Evolutionary conservation across 371 early-diverging fungal species (phyloP).

Genomic region (Mortierella sp.): DNA sequence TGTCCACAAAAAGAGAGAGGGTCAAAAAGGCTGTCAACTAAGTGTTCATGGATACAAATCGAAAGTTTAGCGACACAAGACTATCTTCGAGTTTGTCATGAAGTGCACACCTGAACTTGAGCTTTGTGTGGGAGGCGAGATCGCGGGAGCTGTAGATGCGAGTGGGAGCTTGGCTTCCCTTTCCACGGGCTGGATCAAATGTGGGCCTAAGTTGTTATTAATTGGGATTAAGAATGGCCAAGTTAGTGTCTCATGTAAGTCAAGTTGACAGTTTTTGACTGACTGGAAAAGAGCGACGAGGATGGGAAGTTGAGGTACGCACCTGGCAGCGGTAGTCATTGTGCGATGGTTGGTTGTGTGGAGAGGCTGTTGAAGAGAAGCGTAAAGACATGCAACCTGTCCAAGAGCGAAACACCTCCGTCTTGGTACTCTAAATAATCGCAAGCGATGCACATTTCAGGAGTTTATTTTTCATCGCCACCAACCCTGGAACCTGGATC

Average conservation of each 20-base stretch:
- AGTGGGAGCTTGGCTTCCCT: constrained; percentile 82
- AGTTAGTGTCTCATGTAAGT: no score
- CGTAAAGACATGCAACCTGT: not conserved
- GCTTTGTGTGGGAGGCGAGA: constrained; percentile 88
- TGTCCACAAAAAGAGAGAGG: not conserved
- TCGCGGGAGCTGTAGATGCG: constrained; percentile 83
- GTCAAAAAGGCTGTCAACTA: not conserved
- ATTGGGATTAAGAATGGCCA: not conserved
- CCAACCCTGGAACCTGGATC: not conserved
- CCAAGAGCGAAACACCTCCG: not conserved
- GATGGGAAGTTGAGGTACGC: not conserved
- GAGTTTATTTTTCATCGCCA: not conserved
- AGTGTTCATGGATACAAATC: not conserved
- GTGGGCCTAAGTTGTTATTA: constrained; percentile 67
- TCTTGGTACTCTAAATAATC: not conserved
- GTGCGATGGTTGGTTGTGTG: not conserved
- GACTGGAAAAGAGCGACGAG: not conserved
- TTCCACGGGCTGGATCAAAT: constrained; percentile 88
- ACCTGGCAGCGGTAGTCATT: constrained; percentile 54
- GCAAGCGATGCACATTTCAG: not conserved
- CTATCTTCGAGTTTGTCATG: not conserved
- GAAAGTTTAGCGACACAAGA: no score
- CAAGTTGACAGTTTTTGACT: not conserved
- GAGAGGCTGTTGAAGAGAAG: not conserved
- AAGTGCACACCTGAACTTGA: constrained; percentile 82